Percentiles rank a stretch among this genome's conserved stretches.
These are phyloP conservation scores for Fraxinus xanthoxyloides DNA, from an alignment of 305 asterid genomes.

Conservation along the genomic window DNA sequence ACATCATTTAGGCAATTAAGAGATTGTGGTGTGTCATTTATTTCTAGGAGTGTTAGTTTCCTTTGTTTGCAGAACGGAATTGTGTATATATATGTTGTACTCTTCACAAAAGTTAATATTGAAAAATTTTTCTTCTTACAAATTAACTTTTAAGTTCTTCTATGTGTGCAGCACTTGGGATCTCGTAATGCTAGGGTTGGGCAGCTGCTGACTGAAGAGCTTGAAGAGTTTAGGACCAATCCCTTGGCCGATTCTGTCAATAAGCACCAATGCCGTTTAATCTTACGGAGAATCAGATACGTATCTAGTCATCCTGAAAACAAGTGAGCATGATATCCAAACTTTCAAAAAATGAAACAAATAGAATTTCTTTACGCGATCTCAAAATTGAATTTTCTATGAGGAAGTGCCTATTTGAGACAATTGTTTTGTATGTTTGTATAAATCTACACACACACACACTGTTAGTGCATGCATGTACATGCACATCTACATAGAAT, in stretches of 20 bases:
- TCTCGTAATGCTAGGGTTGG: constrained; percentile 93
- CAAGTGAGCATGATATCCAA: constrained; percentile 53
- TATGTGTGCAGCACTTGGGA: constrained; percentile 85
- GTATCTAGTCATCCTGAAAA: constrained; percentile 65
- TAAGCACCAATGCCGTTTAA: constrained; percentile 84
- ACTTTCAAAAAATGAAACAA: constrained; percentile 6
- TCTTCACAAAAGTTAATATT: too few species aligned
- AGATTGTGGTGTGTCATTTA: too few species aligned
- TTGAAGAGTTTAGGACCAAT: constrained; percentile 82
- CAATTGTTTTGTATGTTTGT: not conserved
- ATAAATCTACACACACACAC: not conserved
- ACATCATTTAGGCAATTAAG: too few species aligned
- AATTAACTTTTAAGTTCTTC: constrained; percentile 37
- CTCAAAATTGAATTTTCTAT: not conserved
- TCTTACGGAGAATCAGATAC: constrained; percentile 83
- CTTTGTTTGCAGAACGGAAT: too few species aligned
- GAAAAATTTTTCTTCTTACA: too few species aligned
- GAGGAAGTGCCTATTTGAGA: not conserved
- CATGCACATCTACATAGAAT: not conserved
- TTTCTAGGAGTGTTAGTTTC: too few species aligned
- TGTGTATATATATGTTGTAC: too few species aligned
- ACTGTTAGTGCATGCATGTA: too few species aligned
- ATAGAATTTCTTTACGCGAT: constrained; percentile 7
- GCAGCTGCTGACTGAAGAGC: constrained; percentile 79
- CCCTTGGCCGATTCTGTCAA: constrained; percentile 86